Percentiles rank a stretch among this genome's conserved stretches.
Evolutionary conservation across 768 basidiomycete species (phyloP).

Genomic region (Cystofilobasidium capitatum): DNA sequence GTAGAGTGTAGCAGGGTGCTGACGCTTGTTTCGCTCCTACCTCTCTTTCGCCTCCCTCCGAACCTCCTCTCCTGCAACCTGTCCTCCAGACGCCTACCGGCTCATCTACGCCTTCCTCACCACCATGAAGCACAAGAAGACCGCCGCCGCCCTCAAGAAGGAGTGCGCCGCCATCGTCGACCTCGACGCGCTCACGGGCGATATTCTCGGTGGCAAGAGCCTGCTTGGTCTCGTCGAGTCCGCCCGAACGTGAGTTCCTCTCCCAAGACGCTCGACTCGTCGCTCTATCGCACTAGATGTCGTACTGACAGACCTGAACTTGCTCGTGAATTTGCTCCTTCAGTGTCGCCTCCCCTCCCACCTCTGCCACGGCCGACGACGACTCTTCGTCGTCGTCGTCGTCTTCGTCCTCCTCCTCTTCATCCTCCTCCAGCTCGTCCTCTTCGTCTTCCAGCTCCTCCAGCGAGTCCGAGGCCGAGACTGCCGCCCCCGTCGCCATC

Average conservation of each 20-base stretch:
- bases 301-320: slow-evolving; percentile 53
- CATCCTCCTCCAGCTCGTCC: slow-evolving; percentile 26
- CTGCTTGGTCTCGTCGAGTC: slow-evolving; percentile 22
- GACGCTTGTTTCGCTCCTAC: background rate
- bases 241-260: slow-evolving; percentile 8
- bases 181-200: slow-evolving; percentile 8
- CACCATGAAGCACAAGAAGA: slow-evolving; percentile 57
- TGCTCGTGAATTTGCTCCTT: slow-evolving; percentile 40
- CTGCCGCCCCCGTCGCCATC: background rate
- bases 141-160: slow-evolving; percentile 42
- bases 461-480: slow-evolving; percentile 4
- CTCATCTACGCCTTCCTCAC: slow-evolving; percentile 64
- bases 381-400: slow-evolving; percentile 2
- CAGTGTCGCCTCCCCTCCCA: background rate
- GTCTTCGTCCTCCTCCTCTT: slow-evolving; percentile 37
- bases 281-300: slow-evolving; percentile 61
- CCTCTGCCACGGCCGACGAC: slow-evolving; percentile 8
- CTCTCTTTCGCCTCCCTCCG: background rate
- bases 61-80: background rate
- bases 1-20: too few relatives aligned
- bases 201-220: slow-evolving; percentile 5
- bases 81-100: slow-evolving; percentile 56
- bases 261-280: slow-evolving; percentile 44
- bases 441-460: slow-evolving; percentile 6
- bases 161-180: slow-evolving; percentile 20